Evolutionary conservation across 345 rosid species (phyloP).

Genomic region (Moringa oleifera): DNA sequence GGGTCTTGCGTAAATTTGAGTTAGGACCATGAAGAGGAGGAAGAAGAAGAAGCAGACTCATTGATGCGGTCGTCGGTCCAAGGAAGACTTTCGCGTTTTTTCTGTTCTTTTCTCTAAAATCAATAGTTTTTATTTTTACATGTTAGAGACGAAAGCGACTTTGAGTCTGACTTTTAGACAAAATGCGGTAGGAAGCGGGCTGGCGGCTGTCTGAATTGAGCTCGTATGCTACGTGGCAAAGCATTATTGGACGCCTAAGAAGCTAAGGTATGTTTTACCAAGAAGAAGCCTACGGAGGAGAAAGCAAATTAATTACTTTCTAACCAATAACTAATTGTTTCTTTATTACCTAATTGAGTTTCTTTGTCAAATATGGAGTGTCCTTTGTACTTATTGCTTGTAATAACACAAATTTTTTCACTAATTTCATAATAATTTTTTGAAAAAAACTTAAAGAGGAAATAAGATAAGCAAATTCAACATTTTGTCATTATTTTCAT

Average conservation of each 20-base stretch:
- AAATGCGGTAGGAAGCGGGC: not conserved
- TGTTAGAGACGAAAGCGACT: not conserved
- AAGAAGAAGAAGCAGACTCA: constrained; percentile 15
- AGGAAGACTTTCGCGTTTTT: no score
- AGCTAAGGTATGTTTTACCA: not conserved
- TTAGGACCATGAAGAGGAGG: constrained; percentile 1
- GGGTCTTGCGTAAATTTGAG: constrained; percentile 2
- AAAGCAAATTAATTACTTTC: no score
- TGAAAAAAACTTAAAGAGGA: no score
- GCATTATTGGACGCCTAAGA: no score
- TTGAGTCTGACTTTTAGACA: constrained; percentile 10
- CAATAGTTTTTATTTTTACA: not conserved
- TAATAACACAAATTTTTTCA: no score
- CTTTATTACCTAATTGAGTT: no score
- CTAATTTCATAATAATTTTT: no score
- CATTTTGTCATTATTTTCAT: no score
- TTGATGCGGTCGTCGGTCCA: constrained; percentile 28
- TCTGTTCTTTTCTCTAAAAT: not conserved
- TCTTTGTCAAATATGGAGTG: no score
- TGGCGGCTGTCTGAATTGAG: constrained; percentile 7
- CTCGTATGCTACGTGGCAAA: constrained; percentile 13
- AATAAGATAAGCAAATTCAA: no score
- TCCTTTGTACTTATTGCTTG: no score
- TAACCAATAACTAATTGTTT: no score
- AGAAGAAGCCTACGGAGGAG: not conserved